These are phyloP conservation scores for Selenicereus undatus DNA, from an alignment of 148 eudicot species.

Conservation along the genomic window DNA sequence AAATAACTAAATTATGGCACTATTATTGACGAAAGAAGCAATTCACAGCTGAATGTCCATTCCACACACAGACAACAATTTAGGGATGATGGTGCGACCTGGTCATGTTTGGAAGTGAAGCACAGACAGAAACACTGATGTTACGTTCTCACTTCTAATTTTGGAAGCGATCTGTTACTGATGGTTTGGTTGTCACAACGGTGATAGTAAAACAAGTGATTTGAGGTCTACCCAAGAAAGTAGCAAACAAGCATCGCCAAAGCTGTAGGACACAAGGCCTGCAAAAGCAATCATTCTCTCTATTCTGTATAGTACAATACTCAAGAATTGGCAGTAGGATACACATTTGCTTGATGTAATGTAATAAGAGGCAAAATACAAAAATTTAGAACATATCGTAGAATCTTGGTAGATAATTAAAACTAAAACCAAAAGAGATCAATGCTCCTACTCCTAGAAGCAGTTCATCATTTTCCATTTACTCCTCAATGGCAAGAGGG, in stretches of 20 bases:
- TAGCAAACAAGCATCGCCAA: neutral
- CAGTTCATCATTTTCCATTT: neutral
- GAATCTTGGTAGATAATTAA: neutral
- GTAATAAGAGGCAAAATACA: neutral
- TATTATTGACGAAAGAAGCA: too few relatives aligned
- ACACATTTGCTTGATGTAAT: slow-evolving; percentile 4
- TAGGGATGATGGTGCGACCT: too few relatives aligned
- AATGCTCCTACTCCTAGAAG: neutral
- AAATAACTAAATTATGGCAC: too few relatives aligned
- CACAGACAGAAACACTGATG: too few relatives aligned
- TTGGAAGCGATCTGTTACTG: too few relatives aligned
- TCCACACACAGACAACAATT: too few relatives aligned
- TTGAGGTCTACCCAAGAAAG: neutral
- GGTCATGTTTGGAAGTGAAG: too few relatives aligned
- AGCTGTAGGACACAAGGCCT: neutral
- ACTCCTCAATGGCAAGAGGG: slow-evolving; percentile 11
- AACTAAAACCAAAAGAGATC: neutral
- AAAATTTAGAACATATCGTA: neutral
- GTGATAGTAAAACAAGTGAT: too few relatives aligned
- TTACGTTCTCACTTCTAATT: too few relatives aligned
- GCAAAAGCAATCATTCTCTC: neutral
- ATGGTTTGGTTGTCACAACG: too few relatives aligned
- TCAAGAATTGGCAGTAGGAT: neutral
- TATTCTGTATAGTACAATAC: neutral
- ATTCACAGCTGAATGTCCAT: too few relatives aligned